Conservation (phyloP, 2,329 filamentous ascomycete species). For the Endothia cerciana region DNA sequence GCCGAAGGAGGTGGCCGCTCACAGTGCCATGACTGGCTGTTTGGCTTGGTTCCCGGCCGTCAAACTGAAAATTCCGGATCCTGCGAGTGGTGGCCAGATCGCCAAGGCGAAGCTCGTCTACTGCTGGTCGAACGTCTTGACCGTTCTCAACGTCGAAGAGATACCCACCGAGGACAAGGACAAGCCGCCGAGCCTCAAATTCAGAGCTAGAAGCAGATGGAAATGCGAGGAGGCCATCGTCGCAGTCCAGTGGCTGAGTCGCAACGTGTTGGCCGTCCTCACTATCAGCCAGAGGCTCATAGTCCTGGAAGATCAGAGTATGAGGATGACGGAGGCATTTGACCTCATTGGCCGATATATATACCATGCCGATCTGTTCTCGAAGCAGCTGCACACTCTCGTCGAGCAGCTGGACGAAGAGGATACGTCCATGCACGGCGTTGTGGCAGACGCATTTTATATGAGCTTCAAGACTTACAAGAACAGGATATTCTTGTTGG, state of each 20-base stretch:
- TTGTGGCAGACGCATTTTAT: slow-evolving; percentile 95
- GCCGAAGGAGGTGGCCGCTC: slow-evolving; percentile 87
- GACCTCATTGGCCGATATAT: slow-evolving; percentile 91
- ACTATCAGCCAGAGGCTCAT: slow-evolving; percentile 94
- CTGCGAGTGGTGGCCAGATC: slow-evolving; percentile 66
- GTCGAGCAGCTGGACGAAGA: slow-evolving; percentile 89
- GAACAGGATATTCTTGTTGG: slow-evolving; percentile 85
- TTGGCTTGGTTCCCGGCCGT: slow-evolving; percentile 97
- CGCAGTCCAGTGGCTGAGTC: slow-evolving; percentile 93
- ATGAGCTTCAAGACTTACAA: slow-evolving; percentile 98
- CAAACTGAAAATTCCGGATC: slow-evolving; percentile 78
- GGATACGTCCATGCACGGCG: slow-evolving; percentile 88
- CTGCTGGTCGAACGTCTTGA: slow-evolving; percentile 98
- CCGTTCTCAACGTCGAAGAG: slow-evolving; percentile 86
- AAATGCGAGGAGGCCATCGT: slow-evolving; percentile 94
- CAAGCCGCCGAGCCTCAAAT: slow-evolving; percentile 77
- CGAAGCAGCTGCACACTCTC: slow-evolving; percentile 78
- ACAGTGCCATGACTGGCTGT: slow-evolving; percentile 91
- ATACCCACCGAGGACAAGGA: slow-evolving; percentile 69
- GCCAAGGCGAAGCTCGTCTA: slow-evolving; percentile 91
- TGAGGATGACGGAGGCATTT: slow-evolving; percentile 93
- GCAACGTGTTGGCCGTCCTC: slow-evolving; percentile 86
- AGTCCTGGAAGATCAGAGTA: slow-evolving; percentile 84
- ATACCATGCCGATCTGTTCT: slow-evolving; percentile 89
- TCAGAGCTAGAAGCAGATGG: slow-evolving; percentile 85